phyloP scores from a whole-genome alignment of 2,329 filamentous ascomycete species.

The Passalora sequoiae region DNA sequence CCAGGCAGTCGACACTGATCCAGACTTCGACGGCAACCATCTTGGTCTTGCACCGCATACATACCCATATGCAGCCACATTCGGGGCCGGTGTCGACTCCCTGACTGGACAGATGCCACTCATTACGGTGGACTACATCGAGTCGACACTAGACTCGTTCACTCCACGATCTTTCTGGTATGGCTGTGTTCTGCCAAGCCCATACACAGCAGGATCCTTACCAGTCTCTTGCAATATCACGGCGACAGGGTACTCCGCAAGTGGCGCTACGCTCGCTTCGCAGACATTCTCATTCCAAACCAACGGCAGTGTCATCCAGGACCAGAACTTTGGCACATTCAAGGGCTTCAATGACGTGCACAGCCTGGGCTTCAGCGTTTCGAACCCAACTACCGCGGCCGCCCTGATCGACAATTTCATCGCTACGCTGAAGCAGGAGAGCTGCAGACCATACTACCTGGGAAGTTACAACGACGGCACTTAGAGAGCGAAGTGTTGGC shows the following conservation, averaged over 20 bases:
- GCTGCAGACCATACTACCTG: conserved; percentile 10
- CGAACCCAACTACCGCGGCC: conserved; percentile 4
- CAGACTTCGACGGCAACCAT: conserved; percentile 19
- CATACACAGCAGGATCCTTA: conserved; percentile 16
- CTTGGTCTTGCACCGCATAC: conserved; percentile 18
- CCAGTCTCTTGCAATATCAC: conserved; percentile 17
- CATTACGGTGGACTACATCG: conserved; percentile 16
- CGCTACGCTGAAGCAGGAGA: conserved; percentile 14
- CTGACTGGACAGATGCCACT: conserved; percentile 8
- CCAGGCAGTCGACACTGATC: conserved; percentile 18
- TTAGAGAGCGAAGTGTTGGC: not conserved
- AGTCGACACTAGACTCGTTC: conserved; percentile 13
- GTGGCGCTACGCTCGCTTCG: conserved; percentile 4
- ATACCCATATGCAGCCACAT: conserved; percentile 15
- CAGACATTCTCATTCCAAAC: conserved; percentile 17
- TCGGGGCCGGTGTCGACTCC: conserved; percentile 12
- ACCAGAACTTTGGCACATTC: conserved; percentile 15
- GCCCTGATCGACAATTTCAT: conserved; percentile 19
- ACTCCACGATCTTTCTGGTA: conserved; percentile 15
- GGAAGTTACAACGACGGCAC: conserved; percentile 15
- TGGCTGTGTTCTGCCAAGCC: conserved; percentile 16
- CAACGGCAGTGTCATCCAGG: conserved; percentile 17
- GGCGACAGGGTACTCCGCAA: conserved; percentile 9
- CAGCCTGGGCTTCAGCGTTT: conserved; percentile 13
- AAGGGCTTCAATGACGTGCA: conserved; percentile 13